phyloP scores from a whole-genome alignment of 2,329 filamentous ascomycete genomes.

The Beauveria rudraprayagi region DNA sequence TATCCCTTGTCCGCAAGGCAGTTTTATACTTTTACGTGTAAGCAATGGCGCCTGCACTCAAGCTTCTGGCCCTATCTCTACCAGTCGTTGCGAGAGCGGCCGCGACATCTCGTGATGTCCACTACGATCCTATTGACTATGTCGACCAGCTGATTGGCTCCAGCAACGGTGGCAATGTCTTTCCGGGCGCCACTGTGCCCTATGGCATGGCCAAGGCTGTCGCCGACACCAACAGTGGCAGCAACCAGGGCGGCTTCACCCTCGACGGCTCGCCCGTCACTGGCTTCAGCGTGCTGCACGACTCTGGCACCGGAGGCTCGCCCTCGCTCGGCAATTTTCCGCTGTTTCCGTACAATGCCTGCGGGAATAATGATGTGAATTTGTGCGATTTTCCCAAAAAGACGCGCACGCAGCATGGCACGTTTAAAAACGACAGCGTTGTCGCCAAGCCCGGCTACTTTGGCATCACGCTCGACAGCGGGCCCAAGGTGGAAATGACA shows the following conservation, averaged over 20 bases:
- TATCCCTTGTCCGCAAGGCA: neutral
- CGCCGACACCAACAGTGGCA: slow-evolving; percentile 44
- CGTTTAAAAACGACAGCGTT: slow-evolving; percentile 42
- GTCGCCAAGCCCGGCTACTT: slow-evolving; percentile 59
- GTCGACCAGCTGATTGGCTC: slow-evolving; percentile 35
- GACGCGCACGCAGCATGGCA: slow-evolving; percentile 29
- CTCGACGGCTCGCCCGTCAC: slow-evolving; percentile 40
- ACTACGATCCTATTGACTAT: slow-evolving; percentile 24
- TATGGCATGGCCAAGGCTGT: slow-evolving; percentile 49
- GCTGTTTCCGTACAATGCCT: slow-evolving; percentile 58
- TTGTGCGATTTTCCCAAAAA: slow-evolving; percentile 51
- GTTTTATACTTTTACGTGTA: neutral
- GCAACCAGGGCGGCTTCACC: slow-evolving; percentile 50
- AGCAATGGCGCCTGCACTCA: slow-evolving; percentile 2
- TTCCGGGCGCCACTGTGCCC: slow-evolving; percentile 34
- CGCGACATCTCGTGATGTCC: neutral
- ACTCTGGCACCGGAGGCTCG: slow-evolving; percentile 47
- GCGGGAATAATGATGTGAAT: slow-evolving; percentile 52
- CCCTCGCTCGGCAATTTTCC: slow-evolving; percentile 68
- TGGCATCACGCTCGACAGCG: slow-evolving; percentile 48
- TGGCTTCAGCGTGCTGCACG: slow-evolving; percentile 51
- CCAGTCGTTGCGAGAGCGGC: neutral
- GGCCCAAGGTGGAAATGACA: slow-evolving; percentile 59
- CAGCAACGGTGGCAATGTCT: slow-evolving; percentile 34
- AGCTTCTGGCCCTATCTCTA: neutral